Base-by-base conservation (phyloP, 78 protist genomes). In the slime mould (Dictyostelium discoideum) region DNA sequence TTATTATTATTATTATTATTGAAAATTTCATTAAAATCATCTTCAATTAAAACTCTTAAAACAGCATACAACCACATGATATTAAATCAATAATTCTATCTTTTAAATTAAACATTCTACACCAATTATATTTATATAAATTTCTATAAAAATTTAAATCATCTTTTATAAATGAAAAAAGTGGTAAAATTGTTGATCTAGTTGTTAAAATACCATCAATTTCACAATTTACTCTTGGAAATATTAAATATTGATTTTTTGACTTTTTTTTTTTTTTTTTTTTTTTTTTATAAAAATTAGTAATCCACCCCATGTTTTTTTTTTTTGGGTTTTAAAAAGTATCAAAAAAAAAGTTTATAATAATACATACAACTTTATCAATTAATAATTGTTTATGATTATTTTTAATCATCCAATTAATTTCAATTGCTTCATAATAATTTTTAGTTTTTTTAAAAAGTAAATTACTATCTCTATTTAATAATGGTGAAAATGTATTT, bases 361-460 rank as follows among this genome's bases (percentile, higher is more conserved):
- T n/a, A 50, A 20, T 10, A 69, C 77, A 26, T 29, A 24, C 39
- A 69, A 74, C 37, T 37, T 74, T 74, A 74, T 74, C 81, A 9
- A 29, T 74, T 37, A 74, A 37, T 37, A 74, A 74, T 37, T 74
- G 42, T 74, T 74, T 74, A 74, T 74, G 81, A 29, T 32, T 32
- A 37, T 74, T 26, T 32, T 74, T 74, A 16, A 74, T 74, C 81
- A 74, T 74, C 81, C 81, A 74, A 18, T 74, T 39, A 13, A 74
- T 6, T 74, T 74, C 81, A 37, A 74, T 16, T 11, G 81, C 81
- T 74, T 74, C 29, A 37, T 74, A 74, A 37, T 74, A 74, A 5
- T 74, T 29, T 32, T 74, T 74, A 29, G 40, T 16, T 3, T 22
- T 74, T 32, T 74, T 74, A 32, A 37, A 16, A 74, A 32, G 24